Evolutionary conservation across 2,329 filamentous ascomycete species (phyloP).

Genomic region (Graphilbum sp.): DNA sequence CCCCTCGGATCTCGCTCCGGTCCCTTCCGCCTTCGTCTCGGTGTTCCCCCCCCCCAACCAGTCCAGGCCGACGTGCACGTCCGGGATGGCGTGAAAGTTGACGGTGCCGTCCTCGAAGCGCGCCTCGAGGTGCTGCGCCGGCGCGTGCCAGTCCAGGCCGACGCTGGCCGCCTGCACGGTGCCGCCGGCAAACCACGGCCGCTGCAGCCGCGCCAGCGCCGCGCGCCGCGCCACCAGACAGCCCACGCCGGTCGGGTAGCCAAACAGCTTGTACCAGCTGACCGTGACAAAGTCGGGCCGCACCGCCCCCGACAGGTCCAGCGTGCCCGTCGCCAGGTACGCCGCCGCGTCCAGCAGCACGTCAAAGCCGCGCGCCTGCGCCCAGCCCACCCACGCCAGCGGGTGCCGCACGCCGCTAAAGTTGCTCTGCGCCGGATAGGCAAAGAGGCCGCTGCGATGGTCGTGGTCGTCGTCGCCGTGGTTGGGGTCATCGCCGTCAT

Average conservation of each 20-base stretch:
- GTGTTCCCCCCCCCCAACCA: conserved; percentile 13
- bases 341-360: conserved; percentile 24
- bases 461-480: background rate
- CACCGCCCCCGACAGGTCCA: conserved; percentile 18
- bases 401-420: conserved; percentile 26
- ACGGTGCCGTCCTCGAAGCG: conserved; percentile 25
- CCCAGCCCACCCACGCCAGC: conserved; percentile 18
- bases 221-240: conserved; percentile 19
- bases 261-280: conserved; percentile 27
- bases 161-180: conserved; percentile 19
- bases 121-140: conserved; percentile 13
- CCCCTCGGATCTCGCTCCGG: background rate
- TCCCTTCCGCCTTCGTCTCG: background rate
- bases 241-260: conserved; percentile 24
- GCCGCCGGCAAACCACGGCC: conserved; percentile 25
- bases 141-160: conserved; percentile 15
- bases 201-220: conserved; percentile 15
- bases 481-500: background rate
- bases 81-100: conserved; percentile 23
- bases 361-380: conserved; percentile 21
- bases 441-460: conserved; percentile 19
- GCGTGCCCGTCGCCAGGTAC: conserved; percentile 19
- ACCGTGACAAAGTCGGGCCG: conserved; percentile 22
- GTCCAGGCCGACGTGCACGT: conserved; percentile 19
- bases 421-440: conserved; percentile 29